phyloP scores from a whole-genome alignment of 2,329 filamentous ascomycete genomes.

The Diaporthe sp. region DNA sequence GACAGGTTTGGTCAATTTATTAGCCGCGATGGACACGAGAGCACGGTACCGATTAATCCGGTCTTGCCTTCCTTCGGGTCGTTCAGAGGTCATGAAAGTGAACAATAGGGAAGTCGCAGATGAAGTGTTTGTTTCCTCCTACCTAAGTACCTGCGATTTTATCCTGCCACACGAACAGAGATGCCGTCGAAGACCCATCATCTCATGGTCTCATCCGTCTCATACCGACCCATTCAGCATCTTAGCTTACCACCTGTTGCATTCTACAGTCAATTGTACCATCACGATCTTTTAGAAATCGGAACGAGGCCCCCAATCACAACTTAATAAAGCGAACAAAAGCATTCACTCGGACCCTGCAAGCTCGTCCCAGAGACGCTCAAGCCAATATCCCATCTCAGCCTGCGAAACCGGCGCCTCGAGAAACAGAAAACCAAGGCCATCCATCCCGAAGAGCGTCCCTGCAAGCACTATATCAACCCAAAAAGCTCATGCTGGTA shows the following conservation, averaged over 20 bases:
- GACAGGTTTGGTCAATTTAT: too few relatives aligned
- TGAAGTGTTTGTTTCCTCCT: not conserved
- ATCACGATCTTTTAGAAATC: not conserved
- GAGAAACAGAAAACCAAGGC: not conserved
- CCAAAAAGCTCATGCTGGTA: too few relatives aligned
- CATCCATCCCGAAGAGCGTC: too few relatives aligned
- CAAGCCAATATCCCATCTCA: fast-evolving
- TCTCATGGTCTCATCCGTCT: not conserved
- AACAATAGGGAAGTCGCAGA: not conserved
- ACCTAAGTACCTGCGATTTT: not conserved
- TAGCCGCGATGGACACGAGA: not conserved
- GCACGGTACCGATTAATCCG: too few relatives aligned
- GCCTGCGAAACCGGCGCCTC: not conserved
- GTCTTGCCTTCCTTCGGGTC: not conserved
- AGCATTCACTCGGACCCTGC: fast-evolving
- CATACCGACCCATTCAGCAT: not conserved
- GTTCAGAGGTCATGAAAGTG: fast-evolving
- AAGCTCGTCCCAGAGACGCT: fast-evolving
- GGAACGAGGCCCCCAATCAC: fast-evolving
- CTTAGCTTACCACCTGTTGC: not conserved
- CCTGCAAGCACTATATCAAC: too few relatives aligned
- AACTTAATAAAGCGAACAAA: not conserved
- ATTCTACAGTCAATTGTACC: not conserved
- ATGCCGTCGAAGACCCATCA: fast-evolving
- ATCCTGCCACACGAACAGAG: not conserved